Evolutionary conservation across 2,329 filamentous ascomycete species (phyloP), one percentile per base, ranked within the genome.

Genomic region (Aspergillus sergii): DNA sequence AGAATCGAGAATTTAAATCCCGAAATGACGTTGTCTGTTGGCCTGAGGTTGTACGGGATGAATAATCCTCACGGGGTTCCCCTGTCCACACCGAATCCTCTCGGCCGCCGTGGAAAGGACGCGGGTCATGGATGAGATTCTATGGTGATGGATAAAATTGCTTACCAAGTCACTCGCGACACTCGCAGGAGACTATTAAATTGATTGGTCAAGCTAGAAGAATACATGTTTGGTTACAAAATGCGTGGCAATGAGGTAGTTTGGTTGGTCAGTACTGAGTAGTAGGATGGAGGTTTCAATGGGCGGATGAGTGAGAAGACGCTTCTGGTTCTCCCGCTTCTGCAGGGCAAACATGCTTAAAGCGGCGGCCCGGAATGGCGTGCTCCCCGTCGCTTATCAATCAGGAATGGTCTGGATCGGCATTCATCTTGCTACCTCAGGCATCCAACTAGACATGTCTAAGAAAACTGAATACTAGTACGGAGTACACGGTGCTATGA

Each of bases 371-470:
- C 65, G 63, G 57, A 61, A 76, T 76, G 73, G 71, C 74, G 74
- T 76, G 74, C 68, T 75, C 63, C 56, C 30, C 6, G 8, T 50
- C 66, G 74, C 73, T 76, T 76, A 76, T 68, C 68, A 76, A 76
- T 72, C 67, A 59, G 66, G 64, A 56, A 54, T 57, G 65, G 69
- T 71, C 71, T 73, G 67, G 71, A 72, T 61, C 41, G 21, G 14
- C 3, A 46, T 46, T 30, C 4, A 12, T 41, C 3, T 54, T 3
- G 16, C 7, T 53, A 61, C 63, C 64, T 68, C 23, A 67, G 67
- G 64, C 66, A 65, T 41, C 12, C 9, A 23, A 23, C 2, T 41
- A 10, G 16, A 5, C 34, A 14, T 16, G 34, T 11, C 34, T 1
- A 16, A 16, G 36, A 41, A n/a, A 41, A 19, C 36, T 6, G 34